phyloP scores from a whole-genome alignment of 345 rosid species.

The Turnera subulata region DNA sequence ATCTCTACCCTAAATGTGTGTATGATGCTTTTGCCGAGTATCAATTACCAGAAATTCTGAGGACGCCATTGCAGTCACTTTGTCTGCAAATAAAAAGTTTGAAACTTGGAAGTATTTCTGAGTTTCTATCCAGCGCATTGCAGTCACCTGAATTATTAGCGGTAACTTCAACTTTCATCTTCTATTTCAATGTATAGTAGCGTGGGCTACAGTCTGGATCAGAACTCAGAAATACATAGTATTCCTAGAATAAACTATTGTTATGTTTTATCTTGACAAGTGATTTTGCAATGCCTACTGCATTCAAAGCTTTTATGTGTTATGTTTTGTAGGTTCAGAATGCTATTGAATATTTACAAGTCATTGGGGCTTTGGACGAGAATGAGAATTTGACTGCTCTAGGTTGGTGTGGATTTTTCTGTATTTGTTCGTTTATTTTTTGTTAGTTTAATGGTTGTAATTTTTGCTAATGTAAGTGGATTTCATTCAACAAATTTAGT shows the following conservation, averaged over 20 bases:
- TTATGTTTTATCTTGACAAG: no score
- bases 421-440: background rate
- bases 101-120: constrained; percentile 78
- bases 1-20: constrained; percentile 82
- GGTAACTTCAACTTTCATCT: constrained; percentile 35
- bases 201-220: no score
- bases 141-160: constrained; percentile 86
- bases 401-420: constrained; percentile 35
- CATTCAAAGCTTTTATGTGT: constrained; percentile 1
- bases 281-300: background rate
- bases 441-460: background rate
- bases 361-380: constrained; percentile 84
- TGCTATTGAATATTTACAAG: constrained; percentile 79
- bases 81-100: constrained; percentile 91
- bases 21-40: constrained; percentile 81
- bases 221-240: no score
- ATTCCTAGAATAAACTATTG: no score
- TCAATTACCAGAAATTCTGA: constrained; percentile 90
- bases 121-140: constrained; percentile 77
- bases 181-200: background rate
- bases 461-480: background rate
- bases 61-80: constrained; percentile 90
- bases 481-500: background rate
- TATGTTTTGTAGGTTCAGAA: constrained; percentile 63
- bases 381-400: constrained; percentile 69